A percentile compares a stretch with the other conserved stretches of the same genome.
These are phyloP conservation scores for Phaeosphaeria sp. DNA, from an alignment of 2,329 filamentous ascomycete species.

Conservation along the genomic window DNA sequence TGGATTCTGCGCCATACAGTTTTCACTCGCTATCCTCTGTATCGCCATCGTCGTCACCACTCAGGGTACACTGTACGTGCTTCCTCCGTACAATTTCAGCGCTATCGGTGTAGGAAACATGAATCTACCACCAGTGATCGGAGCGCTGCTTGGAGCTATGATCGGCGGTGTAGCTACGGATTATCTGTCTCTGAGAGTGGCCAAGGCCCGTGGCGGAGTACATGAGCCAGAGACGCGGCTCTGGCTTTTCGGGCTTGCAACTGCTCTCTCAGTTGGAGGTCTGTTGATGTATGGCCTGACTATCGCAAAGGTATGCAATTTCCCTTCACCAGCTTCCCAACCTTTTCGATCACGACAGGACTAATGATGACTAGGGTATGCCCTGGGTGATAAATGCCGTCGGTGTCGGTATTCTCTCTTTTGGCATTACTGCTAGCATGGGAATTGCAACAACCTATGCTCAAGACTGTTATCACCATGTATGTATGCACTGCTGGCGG, in stretches of 20 bases:
- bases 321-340: too few species aligned
- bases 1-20: constrained; percentile 31
- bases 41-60: background rate
- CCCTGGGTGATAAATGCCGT: too few species aligned
- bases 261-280: too few species aligned
- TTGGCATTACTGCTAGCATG: too few species aligned
- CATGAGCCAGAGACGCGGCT: constrained; percentile 61
- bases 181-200: constrained; percentile 42
- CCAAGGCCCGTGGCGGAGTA: constrained; percentile 55
- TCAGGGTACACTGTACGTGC: background rate
- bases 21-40: background rate
- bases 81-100: background rate
- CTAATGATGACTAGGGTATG: too few species aligned
- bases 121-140: background rate
- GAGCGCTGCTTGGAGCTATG: background rate
- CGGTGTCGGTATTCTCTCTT: too few species aligned
- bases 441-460: too few species aligned
- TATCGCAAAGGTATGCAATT: too few species aligned
- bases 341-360: too few species aligned
- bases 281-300: too few species aligned
- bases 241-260: constrained; percentile 24
- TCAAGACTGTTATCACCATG: too few species aligned
- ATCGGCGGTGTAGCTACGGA: background rate
- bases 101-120: background rate
- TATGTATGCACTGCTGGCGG: too few species aligned